These are phyloP conservation scores for Blastobotrys petasosporus DNA, from an alignment of 1,139 yeast genomes.

Conservation along the genomic window DNA sequence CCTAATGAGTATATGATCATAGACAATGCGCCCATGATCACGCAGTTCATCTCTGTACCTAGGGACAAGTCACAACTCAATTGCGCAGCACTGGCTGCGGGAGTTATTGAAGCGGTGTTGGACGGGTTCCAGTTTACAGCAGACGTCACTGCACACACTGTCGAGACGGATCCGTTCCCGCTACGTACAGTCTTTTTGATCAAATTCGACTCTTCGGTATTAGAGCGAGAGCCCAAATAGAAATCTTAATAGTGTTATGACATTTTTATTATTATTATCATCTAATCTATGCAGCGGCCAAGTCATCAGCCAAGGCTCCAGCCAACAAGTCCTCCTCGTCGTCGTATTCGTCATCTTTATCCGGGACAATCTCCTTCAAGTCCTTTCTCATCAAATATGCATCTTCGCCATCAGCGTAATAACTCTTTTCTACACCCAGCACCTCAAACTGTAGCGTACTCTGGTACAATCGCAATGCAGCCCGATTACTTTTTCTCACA, in stretches of 20 bases:
- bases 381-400: slow-evolving; percentile 83
- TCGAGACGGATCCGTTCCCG: slow-evolving; percentile 58
- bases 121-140: slow-evolving; percentile 79
- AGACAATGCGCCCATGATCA: slow-evolving; percentile 72
- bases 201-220: slow-evolving; percentile 45
- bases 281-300: slow-evolving; percentile 6
- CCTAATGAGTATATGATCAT: slow-evolving; percentile 75
- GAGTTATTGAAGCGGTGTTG: slow-evolving; percentile 83
- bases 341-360: slow-evolving; percentile 23
- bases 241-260: not conserved
- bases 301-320: slow-evolving; percentile 18
- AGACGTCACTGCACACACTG: slow-evolving; percentile 81
- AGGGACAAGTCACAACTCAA: slow-evolving; percentile 72
- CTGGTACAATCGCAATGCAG: slow-evolving; percentile 86
- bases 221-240: slow-evolving; percentile 19
- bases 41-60: slow-evolving; percentile 75
- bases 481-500: slow-evolving; percentile 88
- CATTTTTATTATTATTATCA: no score
- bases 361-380: slow-evolving; percentile 15
- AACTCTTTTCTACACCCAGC: slow-evolving; percentile 71
- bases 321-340: slow-evolving; percentile 29
- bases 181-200: slow-evolving; percentile 77
- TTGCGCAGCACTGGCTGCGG: slow-evolving; percentile 85
- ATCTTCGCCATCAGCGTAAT: slow-evolving; percentile 97
- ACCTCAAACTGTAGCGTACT: slow-evolving; percentile 81